These are phyloP conservation scores for Leucocoprinus leucothites DNA, from an alignment of 768 basidiomycete species.

Conservation along the genomic window DNA sequence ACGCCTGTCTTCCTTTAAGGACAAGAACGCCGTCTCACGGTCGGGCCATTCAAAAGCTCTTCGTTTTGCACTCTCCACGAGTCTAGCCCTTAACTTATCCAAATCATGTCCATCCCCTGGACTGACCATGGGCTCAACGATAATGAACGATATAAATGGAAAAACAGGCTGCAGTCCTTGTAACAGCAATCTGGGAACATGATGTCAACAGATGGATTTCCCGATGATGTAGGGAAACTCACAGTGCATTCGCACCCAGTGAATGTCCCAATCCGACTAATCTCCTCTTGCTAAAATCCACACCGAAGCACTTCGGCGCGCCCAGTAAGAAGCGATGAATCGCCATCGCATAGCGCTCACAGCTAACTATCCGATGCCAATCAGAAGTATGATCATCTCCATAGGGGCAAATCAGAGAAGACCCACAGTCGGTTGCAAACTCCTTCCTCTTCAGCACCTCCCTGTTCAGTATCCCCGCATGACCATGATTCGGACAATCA, in stretches of 20 bases:
- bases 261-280: constrained; percentile 70
- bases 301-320: constrained; percentile 27
- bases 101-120: constrained; percentile 44
- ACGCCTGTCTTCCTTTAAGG: constrained; percentile 14
- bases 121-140: constrained; percentile 65
- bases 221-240: constrained; percentile 21
- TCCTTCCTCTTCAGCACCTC: constrained; percentile 38
- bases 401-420: constrained; percentile 5
- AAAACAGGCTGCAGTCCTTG: constrained; percentile 44
- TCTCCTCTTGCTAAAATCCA: constrained; percentile 47
- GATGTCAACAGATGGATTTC: not conserved
- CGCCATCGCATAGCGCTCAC: constrained; percentile 59
- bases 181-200: constrained; percentile 43
- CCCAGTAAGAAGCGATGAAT: constrained; percentile 52
- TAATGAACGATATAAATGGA: constrained; percentile 48
- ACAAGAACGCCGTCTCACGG: constrained; percentile 23
- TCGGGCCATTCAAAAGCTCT: constrained; percentile 52
- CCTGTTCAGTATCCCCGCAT: constrained; percentile 53
- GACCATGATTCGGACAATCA: constrained; percentile 74
- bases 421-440: constrained; percentile 45
- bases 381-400: not conserved
- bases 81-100: constrained; percentile 31
- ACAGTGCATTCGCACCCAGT: constrained; percentile 65
- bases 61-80: constrained; percentile 46
- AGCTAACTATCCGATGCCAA: constrained; percentile 44